A percentile compares a stretch with the other conserved stretches of the same genome.
Conservation (phyloP, 371 early-diverging fungal genomes). For the Mucor circinelloides region DNA sequence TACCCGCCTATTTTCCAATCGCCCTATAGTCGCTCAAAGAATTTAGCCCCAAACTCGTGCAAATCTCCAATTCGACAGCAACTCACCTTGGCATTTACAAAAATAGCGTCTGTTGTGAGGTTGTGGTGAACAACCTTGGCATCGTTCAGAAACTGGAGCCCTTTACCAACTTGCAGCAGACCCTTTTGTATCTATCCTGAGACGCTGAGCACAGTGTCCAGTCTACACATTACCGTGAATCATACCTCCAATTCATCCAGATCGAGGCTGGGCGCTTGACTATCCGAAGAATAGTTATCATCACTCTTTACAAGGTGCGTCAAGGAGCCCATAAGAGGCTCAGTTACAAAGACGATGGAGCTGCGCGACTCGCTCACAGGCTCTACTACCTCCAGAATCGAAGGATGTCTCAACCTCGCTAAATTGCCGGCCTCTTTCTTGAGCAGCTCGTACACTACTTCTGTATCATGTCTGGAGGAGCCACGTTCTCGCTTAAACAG, state of each 20-base stretch:
- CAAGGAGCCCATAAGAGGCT: slow-evolving; percentile 70
- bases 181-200: slow-evolving; percentile 77
- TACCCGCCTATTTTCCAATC: slow-evolving; percentile 93
- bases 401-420: slow-evolving; percentile 83
- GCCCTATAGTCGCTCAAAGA: slow-evolving; percentile 51
- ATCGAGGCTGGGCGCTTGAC: slow-evolving; percentile 51
- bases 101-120: slow-evolving; percentile 75
- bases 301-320: slow-evolving; percentile 67
- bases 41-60: background rate
- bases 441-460: slow-evolving; percentile 60
- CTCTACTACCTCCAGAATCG: slow-evolving; percentile 81
- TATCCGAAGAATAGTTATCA: slow-evolving; percentile 42
- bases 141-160: slow-evolving; percentile 73
- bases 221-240: background rate
- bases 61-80: background rate
- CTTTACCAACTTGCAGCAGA: slow-evolving; percentile 78
- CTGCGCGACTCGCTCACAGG: slow-evolving; percentile 77
- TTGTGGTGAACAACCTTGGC: slow-evolving; percentile 81
- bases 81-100: slow-evolving; percentile 74
- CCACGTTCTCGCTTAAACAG: slow-evolving; percentile 54
- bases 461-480: slow-evolving; percentile 54
- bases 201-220: background rate
- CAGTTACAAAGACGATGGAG: slow-evolving; percentile 81
- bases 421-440: slow-evolving; percentile 71
- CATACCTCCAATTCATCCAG: slow-evolving; percentile 77